These are phyloP conservation scores for Penicillium paxilli DNA, from an alignment of 495 filamentous ascomycete genomes.

Conservation along the genomic window DNA sequence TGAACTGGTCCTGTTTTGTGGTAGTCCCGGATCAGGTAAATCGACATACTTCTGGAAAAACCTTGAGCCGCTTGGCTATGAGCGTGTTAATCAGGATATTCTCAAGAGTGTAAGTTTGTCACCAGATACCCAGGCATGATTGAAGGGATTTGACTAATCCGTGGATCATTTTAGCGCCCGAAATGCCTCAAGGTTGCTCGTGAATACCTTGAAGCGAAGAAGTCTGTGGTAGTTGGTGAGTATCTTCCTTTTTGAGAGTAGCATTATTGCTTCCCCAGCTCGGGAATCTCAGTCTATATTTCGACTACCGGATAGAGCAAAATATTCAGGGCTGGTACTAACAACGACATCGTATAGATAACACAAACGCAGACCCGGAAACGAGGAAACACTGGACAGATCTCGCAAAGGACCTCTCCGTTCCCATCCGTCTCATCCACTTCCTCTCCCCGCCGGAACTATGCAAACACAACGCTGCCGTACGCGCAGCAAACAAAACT, in stretches of 20 bases:
- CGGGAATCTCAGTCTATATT: too few relatives aligned
- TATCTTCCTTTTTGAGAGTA: too few relatives aligned
- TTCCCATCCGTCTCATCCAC: constrained; percentile 83
- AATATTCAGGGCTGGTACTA: too few relatives aligned
- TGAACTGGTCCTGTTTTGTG: constrained; percentile 84
- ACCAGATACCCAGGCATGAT: too few relatives aligned
- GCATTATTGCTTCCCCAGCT: too few relatives aligned
- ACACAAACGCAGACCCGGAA: constrained; percentile 83
- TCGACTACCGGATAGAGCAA: too few relatives aligned
- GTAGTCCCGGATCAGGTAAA: constrained; percentile 87
- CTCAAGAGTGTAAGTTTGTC: constrained; percentile 67
- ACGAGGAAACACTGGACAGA: constrained; percentile 73
- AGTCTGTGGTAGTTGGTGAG: constrained; percentile 75
- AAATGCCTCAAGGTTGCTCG: constrained; percentile 81
- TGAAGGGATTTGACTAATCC: neutral
- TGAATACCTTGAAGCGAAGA: constrained; percentile 60
- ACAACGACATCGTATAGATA: constrained; percentile 67
- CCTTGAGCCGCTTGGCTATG: constrained; percentile 77
- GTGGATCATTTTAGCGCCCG: constrained; percentile 59
- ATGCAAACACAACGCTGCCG: constrained; percentile 88
- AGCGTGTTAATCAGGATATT: constrained; percentile 85
- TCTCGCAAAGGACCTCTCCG: constrained; percentile 64
- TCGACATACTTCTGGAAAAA: constrained; percentile 84
- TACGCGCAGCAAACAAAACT: constrained; percentile 67
- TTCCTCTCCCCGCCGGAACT: constrained; percentile 72